Evolutionary conservation across 176 grass and related monocot species (phyloP), one percentile per base, ranked within the genome.

Genomic region (Bothriochloa decipiens): DNA sequence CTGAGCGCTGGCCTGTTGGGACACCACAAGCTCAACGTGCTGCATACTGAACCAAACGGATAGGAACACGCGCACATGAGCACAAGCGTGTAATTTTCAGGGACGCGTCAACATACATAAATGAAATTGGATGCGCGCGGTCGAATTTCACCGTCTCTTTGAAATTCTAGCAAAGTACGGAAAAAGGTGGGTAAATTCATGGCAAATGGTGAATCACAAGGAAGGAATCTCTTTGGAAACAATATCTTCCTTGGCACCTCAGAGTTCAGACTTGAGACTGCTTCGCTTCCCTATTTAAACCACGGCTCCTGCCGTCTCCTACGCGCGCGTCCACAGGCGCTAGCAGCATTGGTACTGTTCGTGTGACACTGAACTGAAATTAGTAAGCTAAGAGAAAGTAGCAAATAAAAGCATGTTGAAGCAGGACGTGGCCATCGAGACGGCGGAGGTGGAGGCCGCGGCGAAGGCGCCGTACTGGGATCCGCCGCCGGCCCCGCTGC

Each of bases 391-490:
- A 13, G 40, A 52, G 49, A 36, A 80, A 55, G 32, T 7, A 14
- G 8, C 1, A 37, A 75, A 0, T 16, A 8, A 43, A 72, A 68
- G 25, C n/a, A 91, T 85, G 87, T 27, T 89, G 55, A 84, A 92
- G 87, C 40, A 72, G 12, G 90, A 86, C 43, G 36, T 70, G 23
- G 15, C 28, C 10, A 8, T 52, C n/a, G 76, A 67, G 29, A 61
- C 14, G 11, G 50, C 46, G 3, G 67, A 80, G 82, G 43, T 20
- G 11, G 53, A 42, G 39, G 66, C 78, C 20, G 58, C 27, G 0
- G 26, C 47, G 36, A 88, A 85, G 83, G 91, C 53, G 65, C 83
- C 86, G 10, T 98, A 98, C 87, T 55, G 70, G 27, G 91, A 93
- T 13, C 81, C 87, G 4, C 83, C 75, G 40, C 92, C 95, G 26